These are phyloP conservation scores for Brassica incana DNA, from an alignment of 345 rosid species.

Conservation along the genomic window DNA sequence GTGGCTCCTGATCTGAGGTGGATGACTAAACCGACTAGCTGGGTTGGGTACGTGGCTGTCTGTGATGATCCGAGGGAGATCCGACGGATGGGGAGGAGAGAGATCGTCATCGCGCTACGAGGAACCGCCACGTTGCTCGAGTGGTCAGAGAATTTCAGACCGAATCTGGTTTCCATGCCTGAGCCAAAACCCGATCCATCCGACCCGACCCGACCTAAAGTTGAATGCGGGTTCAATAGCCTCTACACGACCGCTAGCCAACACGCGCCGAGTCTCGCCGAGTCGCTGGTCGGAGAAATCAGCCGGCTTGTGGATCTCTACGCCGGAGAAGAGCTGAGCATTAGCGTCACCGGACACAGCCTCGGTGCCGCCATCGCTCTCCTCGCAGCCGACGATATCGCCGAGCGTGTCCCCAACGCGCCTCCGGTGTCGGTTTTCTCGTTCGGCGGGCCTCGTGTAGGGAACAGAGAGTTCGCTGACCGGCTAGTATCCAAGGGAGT, in stretches of 20 bases:
- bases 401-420: conserved; percentile 41
- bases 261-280: conserved; percentile 57
- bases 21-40: conserved; percentile 94
- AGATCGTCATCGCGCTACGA: conserved; percentile 80
- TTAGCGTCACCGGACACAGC: conserved; percentile 88
- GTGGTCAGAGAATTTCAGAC: conserved; percentile 89
- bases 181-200: conserved; percentile 25
- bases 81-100: conserved; percentile 94
- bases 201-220: conserved; percentile 48
- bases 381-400: conserved; percentile 69
- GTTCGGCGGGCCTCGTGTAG: conserved; percentile 90
- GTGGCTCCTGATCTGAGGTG: conserved; percentile 83
- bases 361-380: conserved; percentile 91
- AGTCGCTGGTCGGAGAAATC: conserved; percentile 57
- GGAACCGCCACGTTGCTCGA: conserved; percentile 93
- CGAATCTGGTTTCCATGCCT: conserved; percentile 50
- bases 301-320: conserved; percentile 50
- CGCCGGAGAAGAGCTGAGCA: conserved; percentile 72
- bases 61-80: conserved; percentile 85
- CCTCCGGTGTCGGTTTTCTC: conserved; percentile 83
- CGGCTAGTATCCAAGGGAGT: conserved; percentile 49
- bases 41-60: conserved; percentile 93
- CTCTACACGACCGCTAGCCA: conserved; percentile 59
- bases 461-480: conserved; percentile 60
- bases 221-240: conserved; percentile 82